Percentiles rank a stretch among this genome's conserved stretches.
These are phyloP conservation scores for Boletus subluridellus DNA, from an alignment of 1,284 basidiomycete species.

Conservation along the genomic window DNA sequence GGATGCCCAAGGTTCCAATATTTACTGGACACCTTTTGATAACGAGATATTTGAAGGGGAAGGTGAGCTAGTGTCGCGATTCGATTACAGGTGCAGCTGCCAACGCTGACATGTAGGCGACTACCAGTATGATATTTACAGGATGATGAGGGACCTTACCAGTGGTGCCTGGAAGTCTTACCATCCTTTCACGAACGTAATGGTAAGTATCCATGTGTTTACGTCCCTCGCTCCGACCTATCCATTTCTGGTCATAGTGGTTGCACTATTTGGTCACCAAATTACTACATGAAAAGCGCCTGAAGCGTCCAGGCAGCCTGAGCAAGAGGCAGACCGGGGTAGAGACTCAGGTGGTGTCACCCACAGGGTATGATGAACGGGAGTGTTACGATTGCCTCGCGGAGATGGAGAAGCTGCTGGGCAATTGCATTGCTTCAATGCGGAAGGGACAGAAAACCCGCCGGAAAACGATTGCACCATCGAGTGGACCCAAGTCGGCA, in stretches of 20 bases:
- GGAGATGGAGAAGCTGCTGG: constrained; percentile 33
- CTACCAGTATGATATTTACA: constrained; percentile 93
- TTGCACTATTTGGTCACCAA: constrained; percentile 74
- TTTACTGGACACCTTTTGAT: constrained; percentile 75
- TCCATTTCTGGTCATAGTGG: constrained; percentile 53
- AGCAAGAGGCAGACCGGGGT: constrained; percentile 17
- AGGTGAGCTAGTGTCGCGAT: constrained; percentile 43
- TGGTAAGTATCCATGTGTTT: constrained; percentile 52
- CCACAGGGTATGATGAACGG: constrained; percentile 30
- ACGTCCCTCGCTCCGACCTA: constrained; percentile 1
- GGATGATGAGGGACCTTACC: constrained; percentile 73
- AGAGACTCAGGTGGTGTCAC: constrained; percentile 9
- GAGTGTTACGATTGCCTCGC: constrained; percentile 34
- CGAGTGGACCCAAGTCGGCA: constrained; percentile 26
- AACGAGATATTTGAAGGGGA: constrained; percentile 81
- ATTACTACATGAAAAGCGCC: constrained; percentile 64
- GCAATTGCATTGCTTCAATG: constrained; percentile 18
- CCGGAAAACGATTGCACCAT: constrained; percentile 25
- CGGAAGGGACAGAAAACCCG: constrained; percentile 20
- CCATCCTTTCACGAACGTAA: constrained; percentile 81
- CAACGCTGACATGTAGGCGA: constrained; percentile 53
- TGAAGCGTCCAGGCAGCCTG: constrained; percentile 46
- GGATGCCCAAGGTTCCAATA: constrained; percentile 42
- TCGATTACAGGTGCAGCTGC: not conserved
- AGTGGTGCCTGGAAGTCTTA: constrained; percentile 67